phyloP scores from a whole-genome alignment of 108 stramenopile genomes.

The Skeletonema costatum region DNA sequence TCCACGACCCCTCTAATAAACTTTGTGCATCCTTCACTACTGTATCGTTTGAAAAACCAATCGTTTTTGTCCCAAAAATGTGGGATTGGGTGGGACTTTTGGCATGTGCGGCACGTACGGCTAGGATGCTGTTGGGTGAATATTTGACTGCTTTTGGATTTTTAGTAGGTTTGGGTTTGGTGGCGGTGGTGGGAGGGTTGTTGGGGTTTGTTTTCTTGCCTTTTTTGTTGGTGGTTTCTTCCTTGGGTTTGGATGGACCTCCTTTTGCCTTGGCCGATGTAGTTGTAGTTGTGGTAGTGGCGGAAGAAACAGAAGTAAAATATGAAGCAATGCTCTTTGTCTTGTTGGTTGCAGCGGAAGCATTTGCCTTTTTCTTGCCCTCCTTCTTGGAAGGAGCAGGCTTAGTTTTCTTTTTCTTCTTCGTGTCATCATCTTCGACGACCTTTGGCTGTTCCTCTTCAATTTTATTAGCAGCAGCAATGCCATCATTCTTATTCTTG shows the following conservation, averaged over 20 bases:
- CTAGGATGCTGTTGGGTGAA: constrained; percentile 6
- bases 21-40: no score
- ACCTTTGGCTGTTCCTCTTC: neutral
- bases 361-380: neutral
- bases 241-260: neutral
- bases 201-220: neutral
- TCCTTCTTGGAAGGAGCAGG: neutral
- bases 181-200: neutral
- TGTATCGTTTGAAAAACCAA: neutral
- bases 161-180: neutral
- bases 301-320: neutral
- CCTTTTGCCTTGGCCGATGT: neutral
- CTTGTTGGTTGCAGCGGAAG: neutral
- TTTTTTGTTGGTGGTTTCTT: neutral
- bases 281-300: neutral
- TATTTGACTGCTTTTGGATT: neutral
- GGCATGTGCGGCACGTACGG: constrained; percentile 11
- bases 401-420: neutral
- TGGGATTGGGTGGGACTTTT: neutral
- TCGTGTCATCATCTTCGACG: neutral
- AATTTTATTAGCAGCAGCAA: neutral
- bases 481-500: neutral
- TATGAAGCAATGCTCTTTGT: neutral
- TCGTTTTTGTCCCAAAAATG: neutral
- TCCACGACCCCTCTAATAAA: no score